Evolutionary conservation across 148 eudicot species (phyloP).

Genomic region (Polygonum aviculare): DNA sequence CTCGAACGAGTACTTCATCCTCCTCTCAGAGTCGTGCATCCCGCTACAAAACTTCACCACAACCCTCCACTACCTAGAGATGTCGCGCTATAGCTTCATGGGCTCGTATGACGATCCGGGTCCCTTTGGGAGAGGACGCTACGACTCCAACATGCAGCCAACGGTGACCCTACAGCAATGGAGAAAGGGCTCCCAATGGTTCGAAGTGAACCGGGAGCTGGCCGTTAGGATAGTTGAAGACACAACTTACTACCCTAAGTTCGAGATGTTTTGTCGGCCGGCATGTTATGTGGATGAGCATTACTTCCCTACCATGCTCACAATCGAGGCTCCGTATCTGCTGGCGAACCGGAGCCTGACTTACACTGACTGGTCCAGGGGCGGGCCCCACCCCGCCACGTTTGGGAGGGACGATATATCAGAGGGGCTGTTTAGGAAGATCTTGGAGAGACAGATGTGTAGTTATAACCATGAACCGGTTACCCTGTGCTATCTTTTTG

Average conservation of each 20-base stretch:
- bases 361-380: conserved; percentile 45
- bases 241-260: conserved; percentile 29
- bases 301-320: conserved; percentile 47
- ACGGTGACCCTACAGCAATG: conserved; percentile 32
- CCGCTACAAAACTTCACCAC: conserved; percentile 39
- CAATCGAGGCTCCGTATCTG: conserved; percentile 25
- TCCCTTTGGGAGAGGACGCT: conserved; percentile 37
- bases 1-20: conserved; percentile 36
- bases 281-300: conserved; percentile 51
- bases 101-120: conserved; percentile 41
- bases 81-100: conserved; percentile 34
- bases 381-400: conserved; percentile 47
- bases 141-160: conserved; percentile 31
- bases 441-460: conserved; percentile 21
- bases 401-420: conserved; percentile 29
- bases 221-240: conserved; percentile 32
- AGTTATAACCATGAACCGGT: conserved; percentile 26
- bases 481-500: conserved; percentile 35
- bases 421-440: conserved; percentile 20
- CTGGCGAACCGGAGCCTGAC: conserved; percentile 41
- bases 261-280: conserved; percentile 33
- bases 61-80: conserved; percentile 28
- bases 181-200: conserved; percentile 54
- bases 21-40: conserved; percentile 44
- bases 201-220: conserved; percentile 38